Evolutionary conservation across 306 rosid genomes (phyloP).

Genomic region (Nissolia schottii): DNA sequence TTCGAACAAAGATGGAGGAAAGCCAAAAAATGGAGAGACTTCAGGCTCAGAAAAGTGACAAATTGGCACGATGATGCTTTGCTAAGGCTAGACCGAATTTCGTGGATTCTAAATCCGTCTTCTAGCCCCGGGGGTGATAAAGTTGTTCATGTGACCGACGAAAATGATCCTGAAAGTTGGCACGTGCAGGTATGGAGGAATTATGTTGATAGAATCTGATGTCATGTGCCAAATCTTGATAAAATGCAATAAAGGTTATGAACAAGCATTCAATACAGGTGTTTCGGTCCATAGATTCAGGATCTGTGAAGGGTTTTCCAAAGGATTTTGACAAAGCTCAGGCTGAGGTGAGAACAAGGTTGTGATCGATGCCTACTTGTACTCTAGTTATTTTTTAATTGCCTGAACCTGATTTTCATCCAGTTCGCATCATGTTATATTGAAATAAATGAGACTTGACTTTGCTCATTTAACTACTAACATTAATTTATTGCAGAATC

Average conservation of each 20-base stretch:
- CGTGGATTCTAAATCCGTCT: conserved; percentile 58
- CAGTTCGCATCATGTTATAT: neutral
- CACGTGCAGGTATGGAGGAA: conserved; percentile 55
- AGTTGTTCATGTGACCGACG: conserved; percentile 33
- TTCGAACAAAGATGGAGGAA: conserved; percentile 77
- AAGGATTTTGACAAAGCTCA: conserved; percentile 56
- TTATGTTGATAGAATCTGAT: conserved; percentile 14
- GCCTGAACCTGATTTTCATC: neutral
- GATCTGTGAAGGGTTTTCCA: conserved; percentile 76
- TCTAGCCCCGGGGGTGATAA: conserved; percentile 36
- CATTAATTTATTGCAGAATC: conserved; percentile 47
- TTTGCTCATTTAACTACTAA: neutral
- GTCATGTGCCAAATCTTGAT: neutral
- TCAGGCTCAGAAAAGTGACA: conserved; percentile 51
- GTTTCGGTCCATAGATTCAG: conserved; percentile 77
- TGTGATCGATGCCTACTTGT: neutral
- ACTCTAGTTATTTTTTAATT: neutral
- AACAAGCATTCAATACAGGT: conserved; percentile 50
- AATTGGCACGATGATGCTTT: conserved; percentile 66
- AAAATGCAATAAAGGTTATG: neutral
- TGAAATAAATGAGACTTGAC: neutral
- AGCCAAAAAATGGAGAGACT: conserved; percentile 62
- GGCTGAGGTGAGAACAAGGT: conserved; percentile 53
- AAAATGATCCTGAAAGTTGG: conserved; percentile 60
- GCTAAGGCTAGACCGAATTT: conserved; percentile 56